Percentiles rank a stretch among this genome's conserved stretches.
Evolutionary conservation across 2,329 filamentous ascomycete genomes (phyloP).

Genomic region (Pseudophaeomoniella oleicola): DNA sequence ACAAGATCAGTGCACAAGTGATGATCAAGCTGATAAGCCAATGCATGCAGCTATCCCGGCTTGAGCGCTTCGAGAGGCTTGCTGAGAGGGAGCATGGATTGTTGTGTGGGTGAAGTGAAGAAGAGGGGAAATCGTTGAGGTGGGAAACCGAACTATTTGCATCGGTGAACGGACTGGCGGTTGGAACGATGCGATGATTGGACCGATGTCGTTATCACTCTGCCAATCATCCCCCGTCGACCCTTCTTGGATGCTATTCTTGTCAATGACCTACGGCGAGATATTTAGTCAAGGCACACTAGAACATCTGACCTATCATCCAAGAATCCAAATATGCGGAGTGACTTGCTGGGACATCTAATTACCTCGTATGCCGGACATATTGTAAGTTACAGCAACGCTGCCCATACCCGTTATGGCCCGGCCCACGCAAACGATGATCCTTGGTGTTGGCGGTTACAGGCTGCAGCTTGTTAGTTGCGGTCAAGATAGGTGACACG

Average conservation of each 20-base stretch:
- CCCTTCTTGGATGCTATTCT: not conserved
- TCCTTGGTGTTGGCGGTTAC: no score
- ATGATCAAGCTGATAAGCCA: constrained; percentile 1
- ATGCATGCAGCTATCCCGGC: constrained; percentile 1
- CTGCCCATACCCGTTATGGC: no score
- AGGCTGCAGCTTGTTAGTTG: no score
- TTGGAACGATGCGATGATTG: not conserved
- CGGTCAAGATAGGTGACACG: no score
- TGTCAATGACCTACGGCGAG: no score
- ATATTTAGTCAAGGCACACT: no score
- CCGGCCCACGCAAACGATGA: no score
- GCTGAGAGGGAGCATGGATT: not conserved
- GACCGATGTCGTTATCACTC: not conserved
- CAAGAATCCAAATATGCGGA: no score
- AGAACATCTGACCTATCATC: no score
- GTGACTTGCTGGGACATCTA: no score
- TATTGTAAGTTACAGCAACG: no score
- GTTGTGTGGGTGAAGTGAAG: not conserved
- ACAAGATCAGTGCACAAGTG: not conserved
- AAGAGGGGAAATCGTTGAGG: not conserved
- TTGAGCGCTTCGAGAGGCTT: not conserved
- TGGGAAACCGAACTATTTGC: not conserved
- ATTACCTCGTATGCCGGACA: no score
- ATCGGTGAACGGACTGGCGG: not conserved
- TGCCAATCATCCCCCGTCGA: not conserved